A percentile compares a stretch with the other conserved stretches of the same genome.
phyloP scores from a whole-genome alignment of 495 filamentous ascomycete genomes.

The Xylaria telfairii region DNA sequence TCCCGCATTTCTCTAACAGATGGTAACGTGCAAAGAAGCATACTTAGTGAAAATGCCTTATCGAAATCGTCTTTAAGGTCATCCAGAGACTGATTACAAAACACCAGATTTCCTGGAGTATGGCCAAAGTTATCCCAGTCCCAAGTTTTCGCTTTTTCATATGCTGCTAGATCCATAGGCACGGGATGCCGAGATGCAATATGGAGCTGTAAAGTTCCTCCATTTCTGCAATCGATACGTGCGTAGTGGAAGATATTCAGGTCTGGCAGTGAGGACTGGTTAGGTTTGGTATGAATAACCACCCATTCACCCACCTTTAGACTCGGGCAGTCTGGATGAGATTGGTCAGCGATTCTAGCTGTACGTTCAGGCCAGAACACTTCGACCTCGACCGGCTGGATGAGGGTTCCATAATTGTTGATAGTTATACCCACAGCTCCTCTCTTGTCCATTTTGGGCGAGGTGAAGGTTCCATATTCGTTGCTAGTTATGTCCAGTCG shows the following conservation, averaged over 20 bases:
- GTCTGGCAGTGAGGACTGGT: background rate
- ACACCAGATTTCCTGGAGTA: conserved; percentile 29
- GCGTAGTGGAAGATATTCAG: conserved; percentile 30
- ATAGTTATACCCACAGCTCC: too few species aligned
- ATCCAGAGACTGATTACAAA: conserved; percentile 44
- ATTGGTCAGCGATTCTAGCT: background rate
- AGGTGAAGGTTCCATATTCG: background rate
- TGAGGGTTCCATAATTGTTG: background rate
- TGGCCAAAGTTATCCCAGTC: background rate
- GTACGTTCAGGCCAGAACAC: conserved; percentile 21
- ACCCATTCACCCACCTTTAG: conserved; percentile 33
- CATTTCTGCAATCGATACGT: conserved; percentile 20
- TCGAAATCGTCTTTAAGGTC: conserved; percentile 28
- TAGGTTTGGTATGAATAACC: conserved; percentile 22
- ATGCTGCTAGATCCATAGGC: background rate
- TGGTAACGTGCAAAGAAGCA: conserved; percentile 72
- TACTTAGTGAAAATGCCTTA: conserved; percentile 63
- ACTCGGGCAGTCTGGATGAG: background rate
- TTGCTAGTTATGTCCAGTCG: background rate
- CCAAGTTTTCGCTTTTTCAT: background rate
- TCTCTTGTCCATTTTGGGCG: too few species aligned
- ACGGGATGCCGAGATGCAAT: conserved; percentile 29
- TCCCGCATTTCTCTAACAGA: conserved; percentile 65
- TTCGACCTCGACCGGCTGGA: conserved; percentile 24
- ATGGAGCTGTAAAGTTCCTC: conserved; percentile 8